These are phyloP conservation scores for Penicillium janthinellum DNA, from an alignment of 2,329 filamentous ascomycete species.

Conservation along the genomic window DNA sequence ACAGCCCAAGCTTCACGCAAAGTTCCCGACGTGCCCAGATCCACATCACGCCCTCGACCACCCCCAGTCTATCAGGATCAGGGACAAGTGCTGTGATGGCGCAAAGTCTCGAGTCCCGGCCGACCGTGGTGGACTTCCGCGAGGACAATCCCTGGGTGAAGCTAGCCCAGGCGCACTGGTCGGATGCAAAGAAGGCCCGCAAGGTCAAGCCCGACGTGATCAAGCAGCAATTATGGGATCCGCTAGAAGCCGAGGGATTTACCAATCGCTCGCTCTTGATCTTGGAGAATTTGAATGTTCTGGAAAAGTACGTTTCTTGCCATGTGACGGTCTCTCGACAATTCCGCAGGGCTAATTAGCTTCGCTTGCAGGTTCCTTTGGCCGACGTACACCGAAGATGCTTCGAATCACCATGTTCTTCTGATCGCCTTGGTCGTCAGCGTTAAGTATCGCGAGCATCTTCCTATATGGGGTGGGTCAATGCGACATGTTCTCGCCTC, in stretches of 20 bases:
- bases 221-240: slow-evolving; percentile 86
- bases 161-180: slow-evolving; percentile 83
- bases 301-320: slow-evolving; percentile 67
- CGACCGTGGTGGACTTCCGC: slow-evolving; percentile 46
- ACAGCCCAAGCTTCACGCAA: slow-evolving; percentile 20
- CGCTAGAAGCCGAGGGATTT: slow-evolving; percentile 79
- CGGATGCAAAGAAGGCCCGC: slow-evolving; percentile 71
- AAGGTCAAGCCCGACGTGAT: slow-evolving; percentile 79
- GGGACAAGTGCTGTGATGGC: slow-evolving; percentile 60
- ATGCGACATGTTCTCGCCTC: slow-evolving; percentile 2
- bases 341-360: slow-evolving; percentile 25
- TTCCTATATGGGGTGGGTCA: slow-evolving; percentile 80
- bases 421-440: slow-evolving; percentile 84
- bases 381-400: slow-evolving; percentile 86
- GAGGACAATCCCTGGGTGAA: slow-evolving; percentile 57
- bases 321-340: not conserved
- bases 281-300: slow-evolving; percentile 84
- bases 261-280: slow-evolving; percentile 74
- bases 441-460: slow-evolving; percentile 81
- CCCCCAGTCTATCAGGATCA: slow-evolving; percentile 20
- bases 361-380: slow-evolving; percentile 74
- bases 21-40: slow-evolving; percentile 34
- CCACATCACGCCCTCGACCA: slow-evolving; percentile 25
- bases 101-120: slow-evolving; percentile 48
- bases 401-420: slow-evolving; percentile 89